A percentile compares a stretch with the other conserved stretches of the same genome.
phyloP scores from a whole-genome alignment of 1,284 basidiomycete genomes.

The Neonothopanus nambi region DNA sequence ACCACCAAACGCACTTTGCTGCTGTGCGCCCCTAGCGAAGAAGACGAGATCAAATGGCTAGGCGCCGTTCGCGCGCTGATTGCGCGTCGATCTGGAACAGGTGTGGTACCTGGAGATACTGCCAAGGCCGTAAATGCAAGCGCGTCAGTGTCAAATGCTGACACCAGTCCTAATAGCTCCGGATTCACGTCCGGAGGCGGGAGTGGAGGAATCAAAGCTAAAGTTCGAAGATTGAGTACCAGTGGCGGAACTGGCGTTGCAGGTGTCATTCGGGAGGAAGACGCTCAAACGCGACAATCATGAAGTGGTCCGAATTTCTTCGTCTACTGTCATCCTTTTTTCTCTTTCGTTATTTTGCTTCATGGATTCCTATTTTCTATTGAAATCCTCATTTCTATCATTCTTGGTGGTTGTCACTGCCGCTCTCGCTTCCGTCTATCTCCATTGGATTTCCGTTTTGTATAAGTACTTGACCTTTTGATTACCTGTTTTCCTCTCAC shows the following conservation, averaged over 20 bases:
- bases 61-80: conserved; percentile 92
- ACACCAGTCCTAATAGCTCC: conserved; percentile 23
- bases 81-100: conserved; percentile 59
- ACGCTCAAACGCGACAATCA: conserved; percentile 17
- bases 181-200: conserved; percentile 20
- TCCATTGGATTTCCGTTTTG: too few relatives aligned
- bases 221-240: conserved; percentile 44
- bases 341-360: not conserved
- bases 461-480: too few relatives aligned
- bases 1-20: conserved; percentile 90
- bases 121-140: conserved; percentile 19
- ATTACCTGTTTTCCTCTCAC: too few relatives aligned
- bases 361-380: conserved; percentile 6
- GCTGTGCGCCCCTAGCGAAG: conserved; percentile 93
- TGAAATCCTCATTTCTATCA: not conserved
- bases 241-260: conserved; percentile 25
- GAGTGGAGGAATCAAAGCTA: conserved; percentile 37
- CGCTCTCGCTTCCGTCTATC: conserved; percentile 1
- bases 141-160: conserved; percentile 21
- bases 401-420: not conserved
- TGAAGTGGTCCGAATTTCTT: conserved; percentile 1
- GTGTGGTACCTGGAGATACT: conserved; percentile 23
- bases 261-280: conserved; percentile 21
- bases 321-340: not conserved
- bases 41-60: conserved; percentile 98